Conservation (phyloP, 345 rosid species). For the Hibiscus trionum region DNA sequence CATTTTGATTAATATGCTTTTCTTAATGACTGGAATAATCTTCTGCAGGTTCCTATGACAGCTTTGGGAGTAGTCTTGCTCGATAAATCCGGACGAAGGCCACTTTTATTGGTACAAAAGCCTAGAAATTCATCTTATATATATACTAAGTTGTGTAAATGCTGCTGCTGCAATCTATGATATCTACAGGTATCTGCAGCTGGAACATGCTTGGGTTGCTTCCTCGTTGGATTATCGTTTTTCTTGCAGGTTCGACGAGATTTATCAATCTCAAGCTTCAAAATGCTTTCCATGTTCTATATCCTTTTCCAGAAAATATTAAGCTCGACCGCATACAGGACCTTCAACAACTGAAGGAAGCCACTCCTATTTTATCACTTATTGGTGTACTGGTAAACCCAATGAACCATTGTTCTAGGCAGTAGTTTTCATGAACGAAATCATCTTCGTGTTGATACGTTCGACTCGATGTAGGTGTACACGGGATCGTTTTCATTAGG, state of each 20-base stretch:
- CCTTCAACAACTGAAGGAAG: slow-evolving; percentile 30
- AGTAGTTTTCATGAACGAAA: background rate
- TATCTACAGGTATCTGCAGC: slow-evolving; percentile 66
- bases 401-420: background rate
- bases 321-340: slow-evolving; percentile 29
- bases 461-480: slow-evolving; percentile 23
- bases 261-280: background rate
- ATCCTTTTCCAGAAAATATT: background rate
- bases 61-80: slow-evolving; percentile 53
- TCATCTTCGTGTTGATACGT: background rate
- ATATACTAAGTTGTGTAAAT: background rate
- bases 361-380: slow-evolving; percentile 43
- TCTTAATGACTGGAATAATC: background rate
- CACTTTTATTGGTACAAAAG: slow-evolving; percentile 57
- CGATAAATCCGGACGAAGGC: slow-evolving; percentile 71
- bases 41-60: slow-evolving; percentile 62
- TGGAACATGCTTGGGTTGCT: slow-evolving; percentile 75
- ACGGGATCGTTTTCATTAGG: slow-evolving; percentile 50
- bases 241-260: slow-evolving; percentile 36
- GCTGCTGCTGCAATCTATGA: background rate
- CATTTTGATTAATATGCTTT: background rate
- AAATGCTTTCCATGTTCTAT: background rate
- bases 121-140: background rate
- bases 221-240: slow-evolving; percentile 50
- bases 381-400: slow-evolving; percentile 44